Evolutionary conservation across 257 asterid genomes (phyloP).

Genomic region (Scutellaria baicalensis): DNA sequence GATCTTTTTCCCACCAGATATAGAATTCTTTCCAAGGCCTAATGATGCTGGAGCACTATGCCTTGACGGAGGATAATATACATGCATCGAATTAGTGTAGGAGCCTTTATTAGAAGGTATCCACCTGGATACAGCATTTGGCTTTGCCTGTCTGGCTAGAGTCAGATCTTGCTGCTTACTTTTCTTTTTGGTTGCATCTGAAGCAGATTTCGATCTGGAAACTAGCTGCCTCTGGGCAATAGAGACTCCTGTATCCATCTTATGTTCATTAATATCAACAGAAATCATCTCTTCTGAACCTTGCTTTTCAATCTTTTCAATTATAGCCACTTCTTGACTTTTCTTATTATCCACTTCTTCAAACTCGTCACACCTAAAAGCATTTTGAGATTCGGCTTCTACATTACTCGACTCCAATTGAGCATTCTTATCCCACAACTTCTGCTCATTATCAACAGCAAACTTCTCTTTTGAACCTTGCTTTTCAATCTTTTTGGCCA

Average conservation of each 20-base stretch:
- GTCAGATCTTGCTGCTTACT: conserved; percentile 58
- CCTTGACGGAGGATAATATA: conserved; percentile 79
- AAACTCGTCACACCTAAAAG: conserved; percentile 11
- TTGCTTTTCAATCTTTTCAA: conserved; percentile 42
- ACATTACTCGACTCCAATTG: conserved; percentile 16
- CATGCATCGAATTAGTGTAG: conserved; percentile 82
- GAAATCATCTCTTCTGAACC: conserved; percentile 35
- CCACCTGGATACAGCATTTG: conserved; percentile 79
- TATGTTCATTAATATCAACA: conserved; percentile 36
- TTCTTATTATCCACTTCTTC: conserved; percentile 34
- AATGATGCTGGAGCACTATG: conserved; percentile 78
- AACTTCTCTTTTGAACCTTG: conserved; percentile 37
- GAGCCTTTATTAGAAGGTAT: conserved; percentile 90
- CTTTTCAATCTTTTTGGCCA: conserved; percentile 25
- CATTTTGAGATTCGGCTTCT: conserved; percentile 11
- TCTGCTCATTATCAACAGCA: conserved; percentile 37
- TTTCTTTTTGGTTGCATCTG: conserved; percentile 50
- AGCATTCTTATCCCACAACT: conserved; percentile 19
- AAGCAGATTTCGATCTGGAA: conserved; percentile 36
- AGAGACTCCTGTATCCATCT: conserved; percentile 41
- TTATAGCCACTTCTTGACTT: conserved; percentile 29
- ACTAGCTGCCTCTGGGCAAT: conserved; percentile 29
- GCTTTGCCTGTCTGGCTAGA: conserved; percentile 54
- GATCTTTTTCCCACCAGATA: conserved; percentile 42
- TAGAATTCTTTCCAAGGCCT: conserved; percentile 50